Evolutionary conservation across 2,329 filamentous ascomycete species (phyloP).

Genomic region (Xylaria multiplex): DNA sequence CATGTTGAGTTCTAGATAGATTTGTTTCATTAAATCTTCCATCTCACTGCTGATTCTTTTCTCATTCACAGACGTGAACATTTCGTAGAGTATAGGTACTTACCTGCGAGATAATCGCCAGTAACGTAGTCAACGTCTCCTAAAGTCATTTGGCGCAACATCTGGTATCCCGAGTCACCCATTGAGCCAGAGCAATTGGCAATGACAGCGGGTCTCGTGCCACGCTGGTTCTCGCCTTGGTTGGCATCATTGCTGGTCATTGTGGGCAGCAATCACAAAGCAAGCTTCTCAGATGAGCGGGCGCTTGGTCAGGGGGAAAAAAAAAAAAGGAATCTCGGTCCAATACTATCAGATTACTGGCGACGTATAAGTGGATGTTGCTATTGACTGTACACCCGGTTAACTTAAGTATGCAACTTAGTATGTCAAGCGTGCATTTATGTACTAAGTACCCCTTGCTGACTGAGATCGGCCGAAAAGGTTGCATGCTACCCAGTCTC

Average conservation of each 20-base stretch:
- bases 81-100: conserved; percentile 8
- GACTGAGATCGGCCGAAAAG: conserved; percentile 12
- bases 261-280: neutral
- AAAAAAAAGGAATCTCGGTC: conserved; percentile 1
- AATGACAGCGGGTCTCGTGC: conserved; percentile 7
- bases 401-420: conserved; percentile 11
- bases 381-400: conserved; percentile 1
- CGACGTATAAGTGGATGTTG: conserved; percentile 11
- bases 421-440: conserved; percentile 1
- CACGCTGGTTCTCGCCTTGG: conserved; percentile 3
- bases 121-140: conserved; percentile 22
- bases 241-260: conserved; percentile 7
- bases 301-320: neutral
- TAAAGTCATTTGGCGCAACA: conserved; percentile 16
- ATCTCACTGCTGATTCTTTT: conserved; percentile 8
- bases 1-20: neutral
- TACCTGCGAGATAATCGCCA: conserved; percentile 16
- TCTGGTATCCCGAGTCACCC: conserved; percentile 17
- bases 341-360: conserved; percentile 9
- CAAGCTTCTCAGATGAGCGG: conserved; percentile 1
- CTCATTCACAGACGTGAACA: neutral
- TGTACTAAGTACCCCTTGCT: conserved; percentile 3
- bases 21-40: conserved; percentile 10
- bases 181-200: conserved; percentile 23
- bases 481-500: neutral